Conservation (phyloP, 140 eudicot genomes). For the Flaveria floridana region DNA sequence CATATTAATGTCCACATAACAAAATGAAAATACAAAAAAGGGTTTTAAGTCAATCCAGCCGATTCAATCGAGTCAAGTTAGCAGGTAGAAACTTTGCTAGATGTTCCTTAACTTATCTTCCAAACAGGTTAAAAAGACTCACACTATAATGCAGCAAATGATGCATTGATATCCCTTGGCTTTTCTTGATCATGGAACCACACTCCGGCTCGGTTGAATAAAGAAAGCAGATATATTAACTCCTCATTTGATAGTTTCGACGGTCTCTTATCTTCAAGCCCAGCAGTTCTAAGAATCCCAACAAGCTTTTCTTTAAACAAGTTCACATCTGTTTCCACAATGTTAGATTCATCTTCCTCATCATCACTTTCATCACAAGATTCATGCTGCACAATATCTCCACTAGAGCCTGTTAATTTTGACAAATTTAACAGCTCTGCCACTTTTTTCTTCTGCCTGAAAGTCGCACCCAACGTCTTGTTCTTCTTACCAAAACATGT, state of each 20-base stretch:
- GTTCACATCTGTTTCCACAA: conserved; percentile 25
- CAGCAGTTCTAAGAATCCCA: conserved; percentile 52
- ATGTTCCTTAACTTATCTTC: neutral
- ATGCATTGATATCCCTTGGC: conserved; percentile 44
- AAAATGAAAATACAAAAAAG: neutral
- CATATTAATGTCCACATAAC: neutral
- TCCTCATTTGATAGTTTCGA: conserved; percentile 71
- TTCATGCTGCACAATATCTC: conserved; percentile 21
- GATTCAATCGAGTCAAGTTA: too few relatives aligned
- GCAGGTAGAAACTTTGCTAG: neutral
- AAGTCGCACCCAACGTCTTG: conserved; percentile 86
- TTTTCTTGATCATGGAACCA: conserved; percentile 54
- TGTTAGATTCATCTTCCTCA: conserved; percentile 34
- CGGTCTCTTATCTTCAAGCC: conserved; percentile 87
- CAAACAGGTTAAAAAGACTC: neutral
- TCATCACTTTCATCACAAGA: conserved; percentile 29
- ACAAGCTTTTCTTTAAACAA: conserved; percentile 61
- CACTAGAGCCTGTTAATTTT: conserved; percentile 1
- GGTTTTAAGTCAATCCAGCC: too few relatives aligned
- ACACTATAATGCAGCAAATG: conserved; percentile 38
- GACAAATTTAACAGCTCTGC: conserved; percentile 66
- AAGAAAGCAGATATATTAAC: conserved; percentile 56
- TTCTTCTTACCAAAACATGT: conserved; percentile 85
- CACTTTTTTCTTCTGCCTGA: conserved; percentile 78
- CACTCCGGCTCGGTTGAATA: conserved; percentile 64